Conservation (phyloP, 139 green algal genomes). For the Picochlorum sp. region DNA sequence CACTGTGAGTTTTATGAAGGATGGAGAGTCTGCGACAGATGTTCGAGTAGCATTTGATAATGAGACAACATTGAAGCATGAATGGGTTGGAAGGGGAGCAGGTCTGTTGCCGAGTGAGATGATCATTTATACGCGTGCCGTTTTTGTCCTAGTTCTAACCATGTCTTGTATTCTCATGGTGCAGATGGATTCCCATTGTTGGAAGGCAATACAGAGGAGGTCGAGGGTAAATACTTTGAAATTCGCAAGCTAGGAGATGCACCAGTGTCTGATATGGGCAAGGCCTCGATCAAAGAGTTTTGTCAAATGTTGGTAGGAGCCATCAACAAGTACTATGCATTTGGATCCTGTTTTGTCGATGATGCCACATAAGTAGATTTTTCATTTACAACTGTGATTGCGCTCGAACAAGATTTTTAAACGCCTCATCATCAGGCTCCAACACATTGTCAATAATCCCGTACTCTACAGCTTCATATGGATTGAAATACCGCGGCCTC, state of each 20-base stretch:
- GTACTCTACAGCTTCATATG: constrained; percentile 85
- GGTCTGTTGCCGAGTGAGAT: constrained; percentile 24
- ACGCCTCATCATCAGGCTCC: constrained; percentile 29
- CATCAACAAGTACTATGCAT: constrained; percentile 81
- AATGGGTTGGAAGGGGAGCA: constrained; percentile 62
- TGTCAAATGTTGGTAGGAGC: constrained; percentile 57
- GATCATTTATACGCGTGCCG: not conserved
- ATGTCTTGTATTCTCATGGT: not conserved
- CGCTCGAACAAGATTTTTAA: constrained; percentile 23
- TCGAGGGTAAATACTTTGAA: constrained; percentile 67
- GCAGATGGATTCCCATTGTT: constrained; percentile 62
- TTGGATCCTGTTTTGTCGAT: constrained; percentile 75
- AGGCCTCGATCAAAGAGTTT: constrained; percentile 50
- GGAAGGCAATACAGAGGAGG: constrained; percentile 54
- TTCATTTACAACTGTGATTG: constrained; percentile 1
- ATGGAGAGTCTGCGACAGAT: constrained; percentile 47
- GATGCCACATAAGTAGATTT: constrained; percentile 36
- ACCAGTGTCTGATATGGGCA: constrained; percentile 49
- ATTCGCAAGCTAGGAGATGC: constrained; percentile 46
- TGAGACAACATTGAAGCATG: constrained; percentile 45
- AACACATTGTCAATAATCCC: constrained; percentile 87
- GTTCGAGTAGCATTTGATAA: constrained; percentile 65
- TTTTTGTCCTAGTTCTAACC: not conserved
- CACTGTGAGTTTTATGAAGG: constrained; percentile 55
- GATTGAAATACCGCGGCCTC: constrained; percentile 85